Evolutionary conservation across 371 early-diverging fungal genomes (phyloP).

Genomic region (Choanephora cucurbitarum): DNA sequence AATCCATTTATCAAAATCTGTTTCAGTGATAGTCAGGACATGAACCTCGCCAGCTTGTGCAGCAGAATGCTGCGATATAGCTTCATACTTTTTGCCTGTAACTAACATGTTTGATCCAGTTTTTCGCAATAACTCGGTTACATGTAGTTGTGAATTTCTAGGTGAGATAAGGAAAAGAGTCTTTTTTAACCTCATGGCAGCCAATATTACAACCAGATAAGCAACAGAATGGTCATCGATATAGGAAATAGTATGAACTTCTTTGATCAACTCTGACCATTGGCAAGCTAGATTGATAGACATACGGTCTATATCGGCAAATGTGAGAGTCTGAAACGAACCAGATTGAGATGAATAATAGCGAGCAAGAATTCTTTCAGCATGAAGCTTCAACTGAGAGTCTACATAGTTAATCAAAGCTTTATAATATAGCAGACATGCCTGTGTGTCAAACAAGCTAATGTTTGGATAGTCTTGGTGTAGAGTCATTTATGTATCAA

Average conservation of each 20-base stretch:
- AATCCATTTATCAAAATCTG: too few relatives aligned
- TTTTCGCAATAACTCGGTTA: slow-evolving; percentile 25
- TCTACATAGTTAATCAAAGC: too few relatives aligned
- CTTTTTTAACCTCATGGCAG: slow-evolving; percentile 24
- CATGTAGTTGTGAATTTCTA: slow-evolving; percentile 36
- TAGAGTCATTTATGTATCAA: too few relatives aligned
- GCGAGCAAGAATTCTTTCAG: not conserved
- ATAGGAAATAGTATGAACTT: slow-evolving; percentile 14
- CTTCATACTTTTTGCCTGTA: slow-evolving; percentile 23
- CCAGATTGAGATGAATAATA: not conserved
- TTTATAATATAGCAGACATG: too few relatives aligned
- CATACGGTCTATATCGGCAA: slow-evolving; percentile 25
- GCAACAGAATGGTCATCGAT: slow-evolving; percentile 26
- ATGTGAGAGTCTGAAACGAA: slow-evolving; percentile 30
- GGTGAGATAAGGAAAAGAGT: slow-evolving; percentile 28
- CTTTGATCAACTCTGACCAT: slow-evolving; percentile 13
- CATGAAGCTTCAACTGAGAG: not conserved
- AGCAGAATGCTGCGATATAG: slow-evolving; percentile 7
- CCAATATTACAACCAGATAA: slow-evolving; percentile 25
- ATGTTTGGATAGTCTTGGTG: too few relatives aligned
- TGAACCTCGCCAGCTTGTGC: too few relatives aligned
- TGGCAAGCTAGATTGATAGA: slow-evolving; percentile 35
- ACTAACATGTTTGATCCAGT: slow-evolving; percentile 20
- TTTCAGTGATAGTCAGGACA: too few relatives aligned
- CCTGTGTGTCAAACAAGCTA: too few relatives aligned